Conservation (phyloP, 345 rosid genomes). For the Acer yangbiense region DNA sequence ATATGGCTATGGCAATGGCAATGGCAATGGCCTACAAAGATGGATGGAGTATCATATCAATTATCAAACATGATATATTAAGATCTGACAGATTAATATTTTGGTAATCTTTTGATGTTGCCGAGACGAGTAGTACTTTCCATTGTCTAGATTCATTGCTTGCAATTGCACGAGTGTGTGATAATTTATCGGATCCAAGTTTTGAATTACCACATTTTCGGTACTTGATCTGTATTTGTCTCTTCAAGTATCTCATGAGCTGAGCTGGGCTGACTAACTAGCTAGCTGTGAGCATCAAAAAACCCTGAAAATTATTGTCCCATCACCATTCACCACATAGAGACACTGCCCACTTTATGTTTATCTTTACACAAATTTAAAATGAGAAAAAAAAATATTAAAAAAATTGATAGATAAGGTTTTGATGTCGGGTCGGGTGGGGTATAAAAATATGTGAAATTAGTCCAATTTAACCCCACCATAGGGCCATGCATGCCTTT, state of each 20-base stretch:
- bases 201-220: slow-evolving; percentile 17
- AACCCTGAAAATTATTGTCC: slow-evolving; percentile 9
- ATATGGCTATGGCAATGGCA: slow-evolving; percentile 19
- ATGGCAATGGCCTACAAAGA: slow-evolving; percentile 22
- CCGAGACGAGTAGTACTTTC: slow-evolving; percentile 9
- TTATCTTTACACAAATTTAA: slow-evolving; percentile 12
- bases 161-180: slow-evolving; percentile 25
- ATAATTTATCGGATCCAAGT: slow-evolving; percentile 16
- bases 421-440: slow-evolving; percentile 19
- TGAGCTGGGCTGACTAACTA: not conserved
- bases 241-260: slow-evolving; percentile 20
- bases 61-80: slow-evolving; percentile 12
- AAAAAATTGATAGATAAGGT: slow-evolving; percentile 28
- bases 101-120: not conserved
- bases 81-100: slow-evolving; percentile 14
- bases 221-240: slow-evolving; percentile 25
- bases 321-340: slow-evolving; percentile 19
- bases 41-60: slow-evolving; percentile 13
- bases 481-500: slow-evolving; percentile 19
- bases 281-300: not conserved
- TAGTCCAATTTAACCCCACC: slow-evolving; percentile 42
- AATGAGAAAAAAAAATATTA: not conserved
- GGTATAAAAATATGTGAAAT: slow-evolving; percentile 35
- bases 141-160: slow-evolving; percentile 33
- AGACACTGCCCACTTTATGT: slow-evolving; percentile 22